Base-by-base conservation (phyloP, 805 yeast species). In the Ogataea chonburiensis region DNA sequence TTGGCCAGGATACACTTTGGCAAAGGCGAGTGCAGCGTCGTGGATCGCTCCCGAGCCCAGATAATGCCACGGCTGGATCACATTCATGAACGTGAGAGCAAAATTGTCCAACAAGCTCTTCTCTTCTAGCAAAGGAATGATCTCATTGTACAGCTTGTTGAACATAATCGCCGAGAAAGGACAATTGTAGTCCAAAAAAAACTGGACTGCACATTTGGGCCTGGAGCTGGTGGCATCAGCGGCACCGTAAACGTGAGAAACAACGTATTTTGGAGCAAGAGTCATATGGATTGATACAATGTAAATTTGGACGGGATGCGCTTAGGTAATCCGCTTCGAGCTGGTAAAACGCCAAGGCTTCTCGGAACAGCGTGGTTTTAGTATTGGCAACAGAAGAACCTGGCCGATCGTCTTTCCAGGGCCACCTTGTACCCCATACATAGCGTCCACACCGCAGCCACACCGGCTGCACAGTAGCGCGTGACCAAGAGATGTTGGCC, bases 1-100 rank as follows among this genome's bases (percentile, higher is more conserved):
- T 44, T 64, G 58, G 1, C 54, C 58, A 1, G 85, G 81, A 11
- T 63, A 67, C n/a, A 64, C 43, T 31, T 72, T 64, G n/a, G 83
- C 84, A 19, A 81, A 79, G 0, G 81, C 88, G 17, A 87, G 58
- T 0, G 83, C 70, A 26, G 83, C 82, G 53, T 87, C 95, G 55
- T 82, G 81, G 24, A 78, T 65, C 23, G 76, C 60, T 5, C 75
- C 71, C 1, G 91, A 80, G 38, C 78, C 75, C 3, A 51, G 25
- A 28, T 89, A 81, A 57, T 87, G 96, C 95, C 95, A 87, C 47
- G 94, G 93, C 64, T 87, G 96, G n/a, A 83, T 68, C 25, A 81
- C 87, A 52, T 85, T 81, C 43, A 79, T 71, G 58, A 81, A 76
- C 8, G 78, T 73, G 43, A 85, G 70, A 46, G 76, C 75, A 49